Percentiles rank a stretch among this genome's conserved stretches.
Evolutionary conservation across 768 basidiomycete genomes (phyloP).

Genomic region (Podaxis rugospora): DNA sequence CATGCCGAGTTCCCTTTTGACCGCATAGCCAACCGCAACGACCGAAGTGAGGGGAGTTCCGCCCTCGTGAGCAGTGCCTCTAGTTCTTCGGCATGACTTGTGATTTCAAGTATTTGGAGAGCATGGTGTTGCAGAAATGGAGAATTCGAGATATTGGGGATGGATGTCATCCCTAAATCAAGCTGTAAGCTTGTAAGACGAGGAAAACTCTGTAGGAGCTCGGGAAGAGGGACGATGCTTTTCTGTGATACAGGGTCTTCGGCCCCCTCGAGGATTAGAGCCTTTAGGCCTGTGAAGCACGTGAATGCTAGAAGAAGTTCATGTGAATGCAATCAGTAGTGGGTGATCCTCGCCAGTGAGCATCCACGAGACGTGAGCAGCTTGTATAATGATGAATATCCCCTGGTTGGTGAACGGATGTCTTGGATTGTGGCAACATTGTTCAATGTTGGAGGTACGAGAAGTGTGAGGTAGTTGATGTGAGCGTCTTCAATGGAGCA

Average conservation of each 20-base stretch:
- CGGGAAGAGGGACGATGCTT: background rate
- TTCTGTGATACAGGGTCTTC: background rate
- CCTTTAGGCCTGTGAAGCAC: background rate
- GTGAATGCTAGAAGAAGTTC: no score
- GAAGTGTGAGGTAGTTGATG: background rate
- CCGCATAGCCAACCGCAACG: no score
- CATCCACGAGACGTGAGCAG: background rate
- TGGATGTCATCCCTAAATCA: background rate
- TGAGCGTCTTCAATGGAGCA: background rate
- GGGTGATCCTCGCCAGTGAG: background rate
- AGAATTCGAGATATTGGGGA: background rate
- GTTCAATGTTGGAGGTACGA: background rate
- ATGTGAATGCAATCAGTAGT: no score
- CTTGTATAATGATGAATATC: background rate
- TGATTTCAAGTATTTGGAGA: background rate
- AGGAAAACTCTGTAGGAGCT: background rate
- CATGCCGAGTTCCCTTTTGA: no score
- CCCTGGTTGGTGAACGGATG: no score
- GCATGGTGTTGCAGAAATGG: background rate
- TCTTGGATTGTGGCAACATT: background rate
- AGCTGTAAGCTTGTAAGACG: background rate
- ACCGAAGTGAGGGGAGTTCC: no score
- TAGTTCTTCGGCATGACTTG: background rate
- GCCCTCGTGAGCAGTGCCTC: no score
- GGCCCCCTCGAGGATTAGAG: background rate